phyloP scores from a whole-genome alignment of 2,329 filamentous ascomycete species.

The Colletotrichum lini region DNA sequence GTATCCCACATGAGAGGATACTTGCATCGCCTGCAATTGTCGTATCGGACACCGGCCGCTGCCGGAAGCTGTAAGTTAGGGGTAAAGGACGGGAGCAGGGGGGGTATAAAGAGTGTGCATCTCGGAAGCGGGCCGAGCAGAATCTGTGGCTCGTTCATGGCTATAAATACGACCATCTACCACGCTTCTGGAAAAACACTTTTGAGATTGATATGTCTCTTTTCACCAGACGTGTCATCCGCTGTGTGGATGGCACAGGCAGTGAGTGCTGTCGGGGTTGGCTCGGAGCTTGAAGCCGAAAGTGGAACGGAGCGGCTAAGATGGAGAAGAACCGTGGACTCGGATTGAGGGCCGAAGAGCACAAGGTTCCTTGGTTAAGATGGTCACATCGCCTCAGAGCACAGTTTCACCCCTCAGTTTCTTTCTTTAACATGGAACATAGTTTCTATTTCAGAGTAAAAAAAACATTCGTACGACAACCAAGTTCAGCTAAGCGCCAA shows the following conservation, averaged over 20 bases:
- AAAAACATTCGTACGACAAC: no score
- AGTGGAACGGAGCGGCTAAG: neutral
- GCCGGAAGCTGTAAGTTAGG: neutral
- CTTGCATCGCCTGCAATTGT: neutral
- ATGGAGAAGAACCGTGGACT: neutral
- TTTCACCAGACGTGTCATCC: neutral
- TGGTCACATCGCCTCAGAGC: neutral
- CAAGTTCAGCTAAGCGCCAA: no score
- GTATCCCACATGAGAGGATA: no score
- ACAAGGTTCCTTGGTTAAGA: conserved; percentile 1
- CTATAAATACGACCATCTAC: neutral
- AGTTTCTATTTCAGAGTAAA: no score
- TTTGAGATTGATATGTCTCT: neutral
- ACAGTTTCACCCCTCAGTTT: no score
- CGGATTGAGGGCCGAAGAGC: conserved; percentile 3
- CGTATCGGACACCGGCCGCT: neutral
- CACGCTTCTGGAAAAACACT: no score
- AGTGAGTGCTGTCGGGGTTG: neutral
- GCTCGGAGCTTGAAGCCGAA: neutral
- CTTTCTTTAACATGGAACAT: neutral
- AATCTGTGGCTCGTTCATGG: no score
- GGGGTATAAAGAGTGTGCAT: neutral
- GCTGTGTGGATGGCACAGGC: no score
- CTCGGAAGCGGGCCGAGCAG: neutral
- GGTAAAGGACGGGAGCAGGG: no score